Percentiles rank a stretch among this genome's conserved stretches.
Evolutionary conservation across 129 eudicot genomes (phyloP).

Genomic region (Glebionis coronaria): DNA sequence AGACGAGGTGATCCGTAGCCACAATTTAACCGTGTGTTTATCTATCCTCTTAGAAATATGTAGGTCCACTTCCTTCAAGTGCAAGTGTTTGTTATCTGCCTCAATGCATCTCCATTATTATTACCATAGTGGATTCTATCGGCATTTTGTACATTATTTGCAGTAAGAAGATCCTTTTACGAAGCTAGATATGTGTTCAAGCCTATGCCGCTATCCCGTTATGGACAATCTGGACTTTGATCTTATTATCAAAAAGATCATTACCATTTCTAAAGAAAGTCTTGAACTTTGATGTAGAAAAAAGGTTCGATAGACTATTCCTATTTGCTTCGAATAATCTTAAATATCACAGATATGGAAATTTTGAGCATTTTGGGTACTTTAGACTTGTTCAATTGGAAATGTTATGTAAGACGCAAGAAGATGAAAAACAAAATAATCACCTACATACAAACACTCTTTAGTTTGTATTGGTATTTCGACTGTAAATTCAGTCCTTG

Average conservation of each 20-base stretch:
- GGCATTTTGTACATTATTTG: neutral
- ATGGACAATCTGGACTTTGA: neutral
- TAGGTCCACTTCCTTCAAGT: constrained; percentile 13
- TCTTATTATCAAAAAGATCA: neutral
- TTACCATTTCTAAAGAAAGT: neutral
- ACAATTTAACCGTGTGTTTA: neutral
- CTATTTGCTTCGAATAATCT: neutral
- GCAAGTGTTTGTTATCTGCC: constrained; percentile 15
- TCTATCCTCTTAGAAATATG: constrained; percentile 9
- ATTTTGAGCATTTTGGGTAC: neutral
- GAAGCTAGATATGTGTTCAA: neutral
- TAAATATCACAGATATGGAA: neutral
- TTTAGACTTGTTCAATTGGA: no score
- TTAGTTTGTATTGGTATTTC: no score
- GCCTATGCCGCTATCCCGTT: no score
- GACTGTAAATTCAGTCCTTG: no score
- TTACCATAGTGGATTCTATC: neutral
- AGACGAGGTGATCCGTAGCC: constrained; percentile 5
- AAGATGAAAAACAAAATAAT: no score
- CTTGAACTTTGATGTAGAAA: neutral
- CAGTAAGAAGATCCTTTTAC: neutral
- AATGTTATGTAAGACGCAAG: no score
- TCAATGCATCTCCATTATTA: neutral
- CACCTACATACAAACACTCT: no score
- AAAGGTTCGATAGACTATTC: neutral